Evolutionary conservation across 495 filamentous ascomycete species (phyloP).

Genomic region (Penicillium egyptiacum): DNA sequence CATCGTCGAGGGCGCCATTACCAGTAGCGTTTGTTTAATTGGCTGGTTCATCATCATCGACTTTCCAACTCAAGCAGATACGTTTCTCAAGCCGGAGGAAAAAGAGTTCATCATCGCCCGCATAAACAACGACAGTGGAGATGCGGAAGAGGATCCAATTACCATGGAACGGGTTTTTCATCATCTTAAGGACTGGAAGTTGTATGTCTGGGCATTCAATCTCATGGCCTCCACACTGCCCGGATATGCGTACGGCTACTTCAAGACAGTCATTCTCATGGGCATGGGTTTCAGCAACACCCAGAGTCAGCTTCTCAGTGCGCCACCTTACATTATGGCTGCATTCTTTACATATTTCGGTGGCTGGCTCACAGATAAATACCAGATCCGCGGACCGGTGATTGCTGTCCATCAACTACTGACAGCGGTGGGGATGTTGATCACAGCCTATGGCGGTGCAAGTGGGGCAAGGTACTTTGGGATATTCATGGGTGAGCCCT

Average conservation of each 20-base stretch:
- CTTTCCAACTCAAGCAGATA: slow-evolving; percentile 1
- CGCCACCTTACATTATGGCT: slow-evolving; percentile 2
- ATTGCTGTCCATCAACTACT: slow-evolving; percentile 5
- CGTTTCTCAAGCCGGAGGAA: not conserved
- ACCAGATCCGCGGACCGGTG: slow-evolving; percentile 2
- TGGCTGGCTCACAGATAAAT: slow-evolving; percentile 5
- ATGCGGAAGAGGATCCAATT: not conserved
- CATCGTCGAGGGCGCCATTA: slow-evolving; percentile 3
- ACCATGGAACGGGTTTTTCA: not conserved
- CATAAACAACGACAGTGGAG: slow-evolving; percentile 5
- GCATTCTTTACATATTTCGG: not conserved
- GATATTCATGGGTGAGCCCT: slow-evolving; percentile 3
- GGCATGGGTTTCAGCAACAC: slow-evolving; percentile 4
- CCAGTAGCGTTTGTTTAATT: not conserved
- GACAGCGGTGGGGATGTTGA: slow-evolving; percentile 2
- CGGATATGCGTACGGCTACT: slow-evolving; percentile 6
- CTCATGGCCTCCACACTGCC: slow-evolving; percentile 6
- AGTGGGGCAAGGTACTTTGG: not conserved
- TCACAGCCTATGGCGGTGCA: slow-evolving; percentile 2
- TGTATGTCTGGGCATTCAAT: slow-evolving; percentile 7
- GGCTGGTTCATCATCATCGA: slow-evolving; percentile 6
- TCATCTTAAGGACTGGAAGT: slow-evolving; percentile 2
- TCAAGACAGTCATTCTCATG: slow-evolving; percentile 3
- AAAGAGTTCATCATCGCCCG: not conserved
- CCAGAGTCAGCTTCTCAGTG: slow-evolving; percentile 2